A percentile compares a stretch with the other conserved stretches of the same genome.
Evolutionary conservation across 2,329 filamentous ascomycete species (phyloP).

Genomic region (Aspergillus luchuensis): DNA sequence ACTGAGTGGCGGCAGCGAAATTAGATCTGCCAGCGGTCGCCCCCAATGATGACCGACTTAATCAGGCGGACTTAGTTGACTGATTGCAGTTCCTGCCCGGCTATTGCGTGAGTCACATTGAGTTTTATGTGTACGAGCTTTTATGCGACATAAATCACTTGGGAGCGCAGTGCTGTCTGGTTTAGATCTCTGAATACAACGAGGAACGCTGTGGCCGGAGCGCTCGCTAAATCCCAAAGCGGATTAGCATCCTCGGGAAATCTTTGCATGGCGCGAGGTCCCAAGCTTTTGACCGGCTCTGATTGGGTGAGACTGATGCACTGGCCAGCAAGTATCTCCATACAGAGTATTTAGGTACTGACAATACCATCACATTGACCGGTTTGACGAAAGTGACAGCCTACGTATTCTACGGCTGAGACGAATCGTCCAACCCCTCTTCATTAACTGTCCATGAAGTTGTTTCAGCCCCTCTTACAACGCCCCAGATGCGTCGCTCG

Average conservation of each 20-base stretch:
- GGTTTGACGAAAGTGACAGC: constrained; percentile 2
- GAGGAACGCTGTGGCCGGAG: background rate
- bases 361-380: background rate
- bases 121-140: background rate
- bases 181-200: background rate
- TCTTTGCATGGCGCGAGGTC: background rate
- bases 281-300: background rate
- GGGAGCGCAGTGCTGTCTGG: background rate
- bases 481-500: background rate
- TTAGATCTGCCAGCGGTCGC: constrained; percentile 25
- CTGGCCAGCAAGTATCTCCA: constrained; percentile 12
- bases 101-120: background rate
- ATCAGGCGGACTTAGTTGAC: constrained; percentile 11
- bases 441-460: background rate
- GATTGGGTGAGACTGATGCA: constrained; percentile 2
- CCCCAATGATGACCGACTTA: constrained; percentile 15
- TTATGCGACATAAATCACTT: background rate
- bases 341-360: background rate
- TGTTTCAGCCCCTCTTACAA: background rate
- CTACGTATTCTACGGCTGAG: background rate
- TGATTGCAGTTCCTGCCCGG: no score
- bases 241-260: background rate
- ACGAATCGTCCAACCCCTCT: background rate
- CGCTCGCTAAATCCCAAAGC: background rate
- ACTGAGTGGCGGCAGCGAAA: constrained; percentile 17